These are phyloP conservation scores for Miscanthus sacchariflorus DNA, from an alignment of 202 grass and related monocot genomes.

Conservation along the genomic window DNA sequence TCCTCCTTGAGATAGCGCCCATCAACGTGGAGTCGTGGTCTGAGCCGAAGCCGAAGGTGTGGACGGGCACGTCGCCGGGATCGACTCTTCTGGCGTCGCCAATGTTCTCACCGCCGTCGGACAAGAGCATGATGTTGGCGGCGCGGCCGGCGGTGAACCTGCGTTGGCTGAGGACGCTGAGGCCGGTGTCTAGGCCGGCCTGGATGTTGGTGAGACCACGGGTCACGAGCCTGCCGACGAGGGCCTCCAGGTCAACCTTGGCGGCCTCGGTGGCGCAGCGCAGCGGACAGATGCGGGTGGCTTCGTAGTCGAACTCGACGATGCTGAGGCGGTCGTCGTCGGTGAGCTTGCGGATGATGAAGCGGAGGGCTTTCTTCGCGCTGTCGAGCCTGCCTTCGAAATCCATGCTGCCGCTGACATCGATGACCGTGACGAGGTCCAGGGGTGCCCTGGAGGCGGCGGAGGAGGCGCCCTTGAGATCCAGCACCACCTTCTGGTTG, in stretches of 20 bases:
- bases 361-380: conserved; percentile 45
- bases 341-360: conserved; percentile 51
- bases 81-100: background rate
- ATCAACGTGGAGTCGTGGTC: conserved; percentile 20
- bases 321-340: conserved; percentile 46
- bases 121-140: conserved; percentile 1
- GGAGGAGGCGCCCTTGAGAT: conserved; percentile 31
- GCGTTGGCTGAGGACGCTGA: background rate
- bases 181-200: background rate
- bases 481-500: conserved; percentile 37
- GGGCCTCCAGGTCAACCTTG: background rate
- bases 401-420: conserved; percentile 52
- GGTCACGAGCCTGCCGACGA: background rate
- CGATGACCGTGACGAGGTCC: conserved; percentile 52
- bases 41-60: conserved; percentile 46
- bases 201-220: background rate
- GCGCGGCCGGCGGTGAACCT: background rate
- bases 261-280: conserved; percentile 18
- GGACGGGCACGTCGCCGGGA: conserved; percentile 22
- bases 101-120: background rate
- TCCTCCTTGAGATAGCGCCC: background rate
- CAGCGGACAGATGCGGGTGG: conserved; percentile 13
- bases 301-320: conserved; percentile 29
- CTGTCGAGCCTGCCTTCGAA: conserved; percentile 15
- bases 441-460: conserved; percentile 18